A percentile compares a stretch with the other conserved stretches of the same genome.
These are phyloP conservation scores for Casuarina glauca DNA, from an alignment of 306 rosid species.

Conservation along the genomic window DNA sequence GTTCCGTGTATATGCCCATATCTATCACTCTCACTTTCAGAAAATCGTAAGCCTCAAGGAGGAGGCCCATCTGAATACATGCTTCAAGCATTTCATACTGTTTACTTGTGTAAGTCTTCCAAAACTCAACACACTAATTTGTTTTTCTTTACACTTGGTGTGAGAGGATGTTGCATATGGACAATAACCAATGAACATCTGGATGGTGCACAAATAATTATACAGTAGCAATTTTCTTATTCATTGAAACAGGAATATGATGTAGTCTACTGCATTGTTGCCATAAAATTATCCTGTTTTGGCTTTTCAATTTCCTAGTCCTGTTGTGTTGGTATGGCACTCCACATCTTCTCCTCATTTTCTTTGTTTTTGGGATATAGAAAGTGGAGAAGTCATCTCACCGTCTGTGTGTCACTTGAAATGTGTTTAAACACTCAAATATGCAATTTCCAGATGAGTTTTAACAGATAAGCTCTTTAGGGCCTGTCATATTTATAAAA, in stretches of 20 bases:
- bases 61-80: conserved; percentile 98
- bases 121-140: not conserved
- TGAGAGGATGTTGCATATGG: conserved; percentile 1
- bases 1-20: conserved; percentile 98
- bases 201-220: not conserved
- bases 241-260: not conserved
- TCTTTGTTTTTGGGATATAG: not conserved
- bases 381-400: not conserved
- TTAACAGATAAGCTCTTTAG: not conserved
- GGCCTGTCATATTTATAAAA: not conserved
- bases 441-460: not conserved
- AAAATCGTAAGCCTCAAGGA: conserved; percentile 98
- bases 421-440: not conserved
- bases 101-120: conserved; percentile 83
- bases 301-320: not conserved
- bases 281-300: not conserved
- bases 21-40: conserved; percentile 97
- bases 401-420: not conserved
- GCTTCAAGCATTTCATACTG: conserved; percentile 99
- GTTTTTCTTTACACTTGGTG: not conserved
- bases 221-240: too few relatives aligned
- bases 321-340: not conserved
- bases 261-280: not conserved
- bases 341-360: not conserved
- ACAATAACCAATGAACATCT: not conserved